These are phyloP conservation scores for Gomphus bonarii DNA, from an alignment of 1,284 basidiomycete species.

Conservation along the genomic window DNA sequence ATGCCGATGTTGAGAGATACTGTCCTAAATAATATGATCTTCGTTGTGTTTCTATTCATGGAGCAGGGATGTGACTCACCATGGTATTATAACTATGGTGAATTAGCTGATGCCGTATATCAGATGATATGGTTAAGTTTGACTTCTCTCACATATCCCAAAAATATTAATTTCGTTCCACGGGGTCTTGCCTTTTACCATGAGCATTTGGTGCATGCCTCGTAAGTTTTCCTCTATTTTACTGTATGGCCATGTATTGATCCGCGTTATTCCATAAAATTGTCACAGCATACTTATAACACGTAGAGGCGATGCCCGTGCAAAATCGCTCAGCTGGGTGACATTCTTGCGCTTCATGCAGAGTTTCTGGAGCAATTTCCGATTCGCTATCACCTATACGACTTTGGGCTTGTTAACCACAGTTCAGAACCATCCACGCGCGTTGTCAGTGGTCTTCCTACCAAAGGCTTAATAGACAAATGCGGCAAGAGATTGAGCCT, in stretches of 20 bases:
- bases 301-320: too few species aligned
- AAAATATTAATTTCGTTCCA: not conserved
- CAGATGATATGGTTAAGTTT: constrained; percentile 1
- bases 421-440: not conserved
- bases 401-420: not conserved
- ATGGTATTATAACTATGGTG: constrained; percentile 1
- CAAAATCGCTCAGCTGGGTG: not conserved
- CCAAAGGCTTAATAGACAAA: not conserved
- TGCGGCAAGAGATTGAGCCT: not conserved
- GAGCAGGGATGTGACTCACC: not conserved
- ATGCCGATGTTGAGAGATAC: constrained; percentile 1
- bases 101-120: not conserved
- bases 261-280: too few species aligned
- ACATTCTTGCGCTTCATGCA: not conserved
- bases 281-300: too few species aligned
- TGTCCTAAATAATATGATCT: constrained; percentile 3
- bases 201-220: constrained; percentile 1
- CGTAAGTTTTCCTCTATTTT: not conserved
- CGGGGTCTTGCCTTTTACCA: constrained; percentile 5
- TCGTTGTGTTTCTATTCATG: constrained; percentile 2
- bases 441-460: not conserved
- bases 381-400: not conserved
- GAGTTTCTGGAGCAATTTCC: not conserved
- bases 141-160: not conserved
- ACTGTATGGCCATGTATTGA: not conserved